Base-by-base conservation (phyloP, 805 yeast genomes). In the Ogataea polymorpha region DNA sequence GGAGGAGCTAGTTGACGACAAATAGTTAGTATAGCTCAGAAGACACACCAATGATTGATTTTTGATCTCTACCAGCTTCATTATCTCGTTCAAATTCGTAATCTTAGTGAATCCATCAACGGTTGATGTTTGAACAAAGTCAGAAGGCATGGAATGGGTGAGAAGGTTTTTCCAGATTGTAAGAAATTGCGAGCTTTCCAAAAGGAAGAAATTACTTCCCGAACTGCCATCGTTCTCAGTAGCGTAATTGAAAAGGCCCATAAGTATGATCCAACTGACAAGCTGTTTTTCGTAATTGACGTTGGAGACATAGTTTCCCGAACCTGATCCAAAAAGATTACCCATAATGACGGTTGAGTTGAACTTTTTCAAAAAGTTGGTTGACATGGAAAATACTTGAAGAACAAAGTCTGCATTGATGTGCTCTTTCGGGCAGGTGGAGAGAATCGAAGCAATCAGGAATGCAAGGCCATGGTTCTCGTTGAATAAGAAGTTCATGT, bases 161-260 rank as follows among this genome's bases (percentile, higher is more conserved):
- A 80, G 53, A 6, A 81, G 65, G 31, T 74, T 71, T 46, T 79
- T 79, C 90, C 90, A 85, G 42, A 83, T 66, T 8, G 69, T 58
- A 33, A 84, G 59, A 36, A 85, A 66, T 49, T 81, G 87, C 3
- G 79, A 71, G 11, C 73, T 63, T 48, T 81, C 82, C 41, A 77
- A 66, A 37, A 70, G 65, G 26, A 85, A 65, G 41, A 77, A 74
- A 17, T 68, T 63, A 12, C 72, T 71, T 26, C 82, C 84, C 0
- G 57, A 42, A 6, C 40, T 31, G 1, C 62, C 54, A 20, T 47
- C 45, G 6, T 45, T 47, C 29, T 59, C 59, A 3, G 62, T 50
- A 2, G 59, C 63, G 52, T 77, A 74, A 36, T 79, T 74, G 70
- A 84, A 75, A 4, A 83, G 58, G 2, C 91, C 91, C 45, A 71